Base-by-base conservation (phyloP, 768 basidiomycete genomes). In the Dendrothele bispora region DNA sequence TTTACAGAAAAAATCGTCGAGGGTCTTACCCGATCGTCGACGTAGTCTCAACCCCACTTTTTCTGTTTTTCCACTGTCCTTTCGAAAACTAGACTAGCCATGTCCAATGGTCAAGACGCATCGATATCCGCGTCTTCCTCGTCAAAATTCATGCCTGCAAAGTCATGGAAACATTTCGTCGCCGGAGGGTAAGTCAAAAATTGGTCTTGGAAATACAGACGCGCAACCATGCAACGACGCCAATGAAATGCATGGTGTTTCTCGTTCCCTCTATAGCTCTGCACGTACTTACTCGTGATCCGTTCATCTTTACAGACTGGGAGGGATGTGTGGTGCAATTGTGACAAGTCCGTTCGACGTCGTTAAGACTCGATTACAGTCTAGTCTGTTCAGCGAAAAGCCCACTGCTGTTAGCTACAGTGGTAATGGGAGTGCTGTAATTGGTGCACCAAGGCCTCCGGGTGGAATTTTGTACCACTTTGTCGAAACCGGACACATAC, bases 291-390 rank as follows among this genome's bases (percentile, higher is more conserved):
- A 32, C 30, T 32, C 30, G n/a, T n/a, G 39, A n/a, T 44, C 7
- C 21, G 29, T 41, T 7, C 15, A 27, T 24, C 52, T 49, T n/a
- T 52, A 4, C 46, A 98, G 95, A 18, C 72, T 98, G 15, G 97
- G 95, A 21, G 97, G 95, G 32, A 95, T 98, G 94, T 91, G 91
- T 60, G 97, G 95, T 27, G 94, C 94, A 15, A 88, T 97, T 50
- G 86, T 98, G 3, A 99, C 97, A 0, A 93, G 92, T 36, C 95
- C 97, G 0, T 95, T 99, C 58, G 97, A 99, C 66, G 93, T 99
- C 26, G 94, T 98, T 53, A 98, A 98, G 72, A 99, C 97, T 35
- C 86, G 97, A 3, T 73, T 98, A 6, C 97, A 99, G 69, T 95
- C 93, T 2, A 85, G 85, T 66, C 71, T 98, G 18, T 97, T 94